phyloP scores from a whole-genome alignment of 1,284 basidiomycete genomes.

The Hemileia vastatrix region DNA sequence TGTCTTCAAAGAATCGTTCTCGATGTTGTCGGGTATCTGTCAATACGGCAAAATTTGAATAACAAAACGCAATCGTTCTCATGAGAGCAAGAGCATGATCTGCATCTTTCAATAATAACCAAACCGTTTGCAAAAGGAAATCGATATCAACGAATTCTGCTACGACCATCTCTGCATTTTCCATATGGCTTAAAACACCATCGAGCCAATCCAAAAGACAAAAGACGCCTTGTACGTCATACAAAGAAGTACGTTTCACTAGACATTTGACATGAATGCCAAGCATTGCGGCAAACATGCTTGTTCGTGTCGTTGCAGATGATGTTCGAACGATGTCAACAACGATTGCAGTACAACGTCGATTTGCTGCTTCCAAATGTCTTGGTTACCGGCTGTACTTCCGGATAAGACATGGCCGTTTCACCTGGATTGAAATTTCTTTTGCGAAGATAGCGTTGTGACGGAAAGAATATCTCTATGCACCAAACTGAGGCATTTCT shows the following conservation, averaged over 20 bases:
- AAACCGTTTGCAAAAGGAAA: constrained; percentile 36
- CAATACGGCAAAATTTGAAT: constrained; percentile 38
- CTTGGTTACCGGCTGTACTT: constrained; percentile 37
- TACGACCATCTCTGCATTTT: constrained; percentile 32
- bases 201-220: constrained; percentile 41
- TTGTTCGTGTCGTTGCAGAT: constrained; percentile 25
- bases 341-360: constrained; percentile 37
- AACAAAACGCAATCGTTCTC: constrained; percentile 40
- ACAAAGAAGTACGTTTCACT: constrained; percentile 38
- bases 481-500: constrained; percentile 38
- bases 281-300: constrained; percentile 36
- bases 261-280: constrained; percentile 37
- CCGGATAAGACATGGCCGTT: constrained; percentile 39
- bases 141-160: constrained; percentile 33
- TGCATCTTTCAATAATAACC: constrained; percentile 35
- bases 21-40: constrained; percentile 31
- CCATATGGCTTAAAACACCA: constrained; percentile 36
- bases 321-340: constrained; percentile 38
- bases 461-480: constrained; percentile 39
- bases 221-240: constrained; percentile 40
- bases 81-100: constrained; percentile 40
- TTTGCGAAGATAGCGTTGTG: constrained; percentile 40
- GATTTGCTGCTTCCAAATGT: constrained; percentile 40
- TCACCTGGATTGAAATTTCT: constrained; percentile 40
- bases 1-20: constrained; percentile 36